Base-by-base conservation (phyloP, 2,329 filamentous ascomycete genomes). In the Penicillium digitatum region DNA sequence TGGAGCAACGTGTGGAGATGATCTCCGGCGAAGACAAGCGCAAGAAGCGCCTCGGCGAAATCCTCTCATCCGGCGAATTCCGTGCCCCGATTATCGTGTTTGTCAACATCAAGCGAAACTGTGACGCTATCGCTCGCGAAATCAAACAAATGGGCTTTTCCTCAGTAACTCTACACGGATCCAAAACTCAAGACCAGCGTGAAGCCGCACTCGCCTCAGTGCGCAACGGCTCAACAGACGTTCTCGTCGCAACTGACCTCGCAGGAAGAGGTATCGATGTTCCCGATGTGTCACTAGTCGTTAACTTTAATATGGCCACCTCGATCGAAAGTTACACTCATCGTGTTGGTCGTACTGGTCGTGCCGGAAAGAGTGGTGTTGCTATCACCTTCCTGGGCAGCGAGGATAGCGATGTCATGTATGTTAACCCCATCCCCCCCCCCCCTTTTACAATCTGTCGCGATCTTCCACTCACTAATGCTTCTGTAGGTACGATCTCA, bases 31-130 rank as follows among this genome's bases (percentile, higher is more conserved):
- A 99, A 78, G 94, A 99, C 73, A 94, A 93, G 73, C 86, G 91
- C 69, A 97, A 99, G 85, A 95, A 95, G 76, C 88, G 94, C 3
- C 85, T 99, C n/a, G 83, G 87, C 63, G 90, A 97, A 67, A 94
- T 99, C 57, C 84, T 99, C 37, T 79, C 82, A 45, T 91, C 88
- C 1, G 81, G 86, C 63, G 87, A 91, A 62, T 97, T 92, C 75
- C 80, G 83, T 8, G 84, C 93, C 9, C 94, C 94, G 16, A 95
- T 99, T 73, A 99, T 99, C 66, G 92, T 99, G 61, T 99, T 99
- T 72, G 94, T 99, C 83, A 99, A 99, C 75, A 96, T 97, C 85
- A 97, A 97, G 78, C 89, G 92, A 66, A 97, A 97, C 78, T 97
- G 93, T 78, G 94, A 99, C 72, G 89, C 90, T 56, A 88, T 99